Evolutionary conservation across 2,329 filamentous ascomycete genomes (phyloP), one percentile per base, ranked within the genome.

Genomic region (Neocatenulostroma microsporum): DNA sequence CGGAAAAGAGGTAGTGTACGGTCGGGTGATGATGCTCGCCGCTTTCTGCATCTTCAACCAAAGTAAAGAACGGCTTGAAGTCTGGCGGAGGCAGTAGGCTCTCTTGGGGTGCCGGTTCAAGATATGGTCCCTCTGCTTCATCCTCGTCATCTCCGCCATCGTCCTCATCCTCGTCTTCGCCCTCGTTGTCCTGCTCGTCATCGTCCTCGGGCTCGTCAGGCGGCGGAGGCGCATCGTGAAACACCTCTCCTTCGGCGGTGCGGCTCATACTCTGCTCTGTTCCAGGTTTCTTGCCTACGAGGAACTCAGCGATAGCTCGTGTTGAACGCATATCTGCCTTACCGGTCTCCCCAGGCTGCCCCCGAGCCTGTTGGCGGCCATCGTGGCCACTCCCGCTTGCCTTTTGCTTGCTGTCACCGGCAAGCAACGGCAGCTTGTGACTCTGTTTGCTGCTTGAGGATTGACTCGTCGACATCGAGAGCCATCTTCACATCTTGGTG

Each of bases 1-100:
- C 88, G 50, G 77, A 76, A 66, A 98, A 96, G 54, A 96, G 74
- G 65, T 96, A 96, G 64, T 89, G 86, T 2, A 94, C 78, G 36
- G 76, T 78, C 2, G 89, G 91, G 58, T 96, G 88, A 52, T 85
- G 73, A 44, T 85, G 83, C 30, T 84, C 76, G 50, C 77, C 73
- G 7, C 76, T 80, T n/a, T 76, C 73, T 9, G 73, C 64, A 60
- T 94, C 87, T 55, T 84, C 78, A 46, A 96, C 71, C 27, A 95
- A 69, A 1, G 85, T 82, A 67, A 94, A 95, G 67, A 94, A 82
- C 2, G 86, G 84, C 29, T 78, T 72, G 60, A 94, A 89, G 65
- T 58, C 64, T 42, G 62, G 56, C 3, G 61, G 63, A 20, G 50
- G 46, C 9, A 48, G 41, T 1, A 54, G 41, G 11, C 44, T 32